Evolutionary conservation across 768 basidiomycete genomes (phyloP).

Genomic region (Hysterangium stoloniferum): DNA sequence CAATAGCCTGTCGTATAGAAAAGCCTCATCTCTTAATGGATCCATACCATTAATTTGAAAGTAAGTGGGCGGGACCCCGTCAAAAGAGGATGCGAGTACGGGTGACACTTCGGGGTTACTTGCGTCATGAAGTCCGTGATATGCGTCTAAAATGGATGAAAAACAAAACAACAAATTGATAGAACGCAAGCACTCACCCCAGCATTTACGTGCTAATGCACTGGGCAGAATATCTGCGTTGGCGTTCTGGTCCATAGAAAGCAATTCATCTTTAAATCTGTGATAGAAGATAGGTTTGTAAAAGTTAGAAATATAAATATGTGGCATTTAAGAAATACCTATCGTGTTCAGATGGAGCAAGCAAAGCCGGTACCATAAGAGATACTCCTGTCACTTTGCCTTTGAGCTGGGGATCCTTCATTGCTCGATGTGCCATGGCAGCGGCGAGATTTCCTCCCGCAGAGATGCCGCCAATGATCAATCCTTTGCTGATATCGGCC

Average conservation of each 20-base stretch:
- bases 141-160: not conserved
- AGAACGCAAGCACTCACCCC: not conserved
- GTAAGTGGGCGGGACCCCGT: constrained; percentile 18
- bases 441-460: constrained; percentile 20
- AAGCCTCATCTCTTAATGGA: constrained; percentile 23
- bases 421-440: constrained; percentile 17
- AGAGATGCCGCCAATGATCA: constrained; percentile 21
- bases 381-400: constrained; percentile 19
- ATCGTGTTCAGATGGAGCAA: constrained; percentile 17
- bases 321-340: constrained; percentile 14
- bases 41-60: constrained; percentile 22
- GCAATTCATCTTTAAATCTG: constrained; percentile 17
- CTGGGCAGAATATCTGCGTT: constrained; percentile 14
- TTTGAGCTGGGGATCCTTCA: constrained; percentile 18
- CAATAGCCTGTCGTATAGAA: constrained; percentile 20
- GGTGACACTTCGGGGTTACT: constrained; percentile 13
- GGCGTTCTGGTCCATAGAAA: constrained; percentile 18
- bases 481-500: constrained; percentile 17
- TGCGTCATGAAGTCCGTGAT: not conserved
- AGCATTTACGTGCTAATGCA: not conserved
- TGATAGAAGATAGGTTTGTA: not conserved
- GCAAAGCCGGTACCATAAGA: constrained; percentile 17
- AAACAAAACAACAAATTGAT: not conserved
- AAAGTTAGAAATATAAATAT: not conserved
- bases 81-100: constrained; percentile 17